Evolutionary conservation across 306 rosid genomes (phyloP).

Genomic region (Arachis stenosperma): DNA sequence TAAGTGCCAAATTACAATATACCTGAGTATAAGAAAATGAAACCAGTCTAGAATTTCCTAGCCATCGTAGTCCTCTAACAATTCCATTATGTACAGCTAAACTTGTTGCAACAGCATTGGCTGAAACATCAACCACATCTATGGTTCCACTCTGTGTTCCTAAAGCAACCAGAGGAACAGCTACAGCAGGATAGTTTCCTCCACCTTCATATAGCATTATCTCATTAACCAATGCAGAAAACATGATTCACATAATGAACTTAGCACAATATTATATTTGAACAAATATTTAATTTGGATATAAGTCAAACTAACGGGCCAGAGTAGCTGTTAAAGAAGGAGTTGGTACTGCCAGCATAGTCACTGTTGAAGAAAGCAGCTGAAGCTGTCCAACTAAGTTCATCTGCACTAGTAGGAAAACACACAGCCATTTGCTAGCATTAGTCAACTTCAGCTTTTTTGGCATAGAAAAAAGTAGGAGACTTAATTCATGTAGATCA

Average conservation of each 20-base stretch:
- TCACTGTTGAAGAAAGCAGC: conserved; percentile 92
- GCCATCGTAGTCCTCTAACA: conserved; percentile 97
- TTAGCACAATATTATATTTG: conserved; percentile 31
- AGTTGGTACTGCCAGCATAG: conserved; percentile 92
- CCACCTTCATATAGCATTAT: conserved; percentile 70
- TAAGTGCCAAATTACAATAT: conserved; percentile 36
- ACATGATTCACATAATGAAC: conserved; percentile 18
- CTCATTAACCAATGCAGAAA: conserved; percentile 41
- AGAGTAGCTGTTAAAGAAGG: conserved; percentile 93
- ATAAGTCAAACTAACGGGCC: conserved; percentile 82
- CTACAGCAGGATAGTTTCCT: conserved; percentile 86
- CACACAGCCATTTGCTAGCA: conserved; percentile 11
- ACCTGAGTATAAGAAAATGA: conserved; percentile 96
- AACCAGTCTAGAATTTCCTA: conserved; percentile 97
- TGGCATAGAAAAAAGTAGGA: conserved; percentile 27
- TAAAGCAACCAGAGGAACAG: conserved; percentile 97
- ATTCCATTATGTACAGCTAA: conserved; percentile 77
- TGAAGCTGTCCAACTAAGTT: conserved; percentile 96
- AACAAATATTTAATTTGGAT: conserved; percentile 43
- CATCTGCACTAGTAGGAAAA: conserved; percentile 64
- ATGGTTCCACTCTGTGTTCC: conserved; percentile 92
- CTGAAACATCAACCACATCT: conserved; percentile 91
- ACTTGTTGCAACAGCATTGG: conserved; percentile 87
- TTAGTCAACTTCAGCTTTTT: conserved; percentile 35
- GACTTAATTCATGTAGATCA: conserved; percentile 19